Evolutionary conservation across 805 yeast species (phyloP).

Genomic region (Yamadazyma laniorum): DNA sequence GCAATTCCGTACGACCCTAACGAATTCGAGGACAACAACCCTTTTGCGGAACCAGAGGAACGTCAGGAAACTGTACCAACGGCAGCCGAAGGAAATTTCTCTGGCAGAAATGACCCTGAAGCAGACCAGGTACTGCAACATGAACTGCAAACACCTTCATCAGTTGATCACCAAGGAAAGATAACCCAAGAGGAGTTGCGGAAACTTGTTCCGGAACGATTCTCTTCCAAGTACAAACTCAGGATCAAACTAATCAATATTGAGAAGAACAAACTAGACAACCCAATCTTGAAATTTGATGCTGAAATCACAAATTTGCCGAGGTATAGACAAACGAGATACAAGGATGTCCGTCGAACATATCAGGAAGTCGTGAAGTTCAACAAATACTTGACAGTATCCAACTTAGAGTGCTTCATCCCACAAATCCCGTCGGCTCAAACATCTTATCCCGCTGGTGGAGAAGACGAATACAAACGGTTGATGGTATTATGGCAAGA

Average conservation of each 20-base stretch:
- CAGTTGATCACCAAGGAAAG: slow-evolving; percentile 3
- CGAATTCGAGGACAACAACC: slow-evolving; percentile 45
- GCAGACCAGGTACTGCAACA: slow-evolving; percentile 22
- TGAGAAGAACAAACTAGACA: slow-evolving; percentile 70
- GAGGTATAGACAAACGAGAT: slow-evolving; percentile 65
- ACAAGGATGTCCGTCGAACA: slow-evolving; percentile 76
- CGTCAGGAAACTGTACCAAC: neutral
- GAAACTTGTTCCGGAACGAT: slow-evolving; percentile 51
- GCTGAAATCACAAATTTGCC: slow-evolving; percentile 55
- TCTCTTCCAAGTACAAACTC: slow-evolving; percentile 42
- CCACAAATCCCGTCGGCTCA: slow-evolving; percentile 79
- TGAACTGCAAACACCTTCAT: neutral
- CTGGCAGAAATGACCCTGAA: neutral
- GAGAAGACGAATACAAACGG: slow-evolving; percentile 71
- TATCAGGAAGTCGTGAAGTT: slow-evolving; percentile 73
- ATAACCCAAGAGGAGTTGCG: slow-evolving; percentile 43
- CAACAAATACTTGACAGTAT: slow-evolving; percentile 72
- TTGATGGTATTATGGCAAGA: slow-evolving; percentile 63
- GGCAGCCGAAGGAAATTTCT: neutral
- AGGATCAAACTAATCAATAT: slow-evolving; percentile 60
- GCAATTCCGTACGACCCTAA: slow-evolving; percentile 47
- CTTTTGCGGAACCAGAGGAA: slow-evolving; percentile 36
- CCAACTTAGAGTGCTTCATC: slow-evolving; percentile 89
- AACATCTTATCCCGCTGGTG: slow-evolving; percentile 79
- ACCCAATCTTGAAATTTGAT: slow-evolving; percentile 78